Conservation (phyloP, 179 eudicot genomes). For the Vitellaria paradoxa region DNA sequence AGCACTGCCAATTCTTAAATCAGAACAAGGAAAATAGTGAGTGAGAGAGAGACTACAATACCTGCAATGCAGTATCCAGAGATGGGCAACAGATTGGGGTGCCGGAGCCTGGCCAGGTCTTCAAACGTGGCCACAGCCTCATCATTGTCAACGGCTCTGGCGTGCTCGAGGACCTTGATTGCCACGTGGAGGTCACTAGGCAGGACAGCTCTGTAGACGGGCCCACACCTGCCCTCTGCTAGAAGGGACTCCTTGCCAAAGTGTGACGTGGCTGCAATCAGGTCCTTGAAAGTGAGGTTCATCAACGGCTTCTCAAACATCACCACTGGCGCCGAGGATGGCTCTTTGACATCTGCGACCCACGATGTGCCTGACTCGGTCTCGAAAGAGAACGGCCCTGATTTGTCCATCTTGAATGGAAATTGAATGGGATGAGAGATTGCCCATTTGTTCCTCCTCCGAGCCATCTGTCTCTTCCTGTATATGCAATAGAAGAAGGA, state of each 20-base stretch:
- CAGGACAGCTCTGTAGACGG: constrained; percentile 80
- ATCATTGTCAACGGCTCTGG: constrained; percentile 45
- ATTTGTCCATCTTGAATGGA: constrained; percentile 57
- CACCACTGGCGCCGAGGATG: constrained; percentile 66
- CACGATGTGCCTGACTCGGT: constrained; percentile 83
- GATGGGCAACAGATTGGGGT: constrained; percentile 83
- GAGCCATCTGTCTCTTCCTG: constrained; percentile 36
- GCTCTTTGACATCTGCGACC: constrained; percentile 73
- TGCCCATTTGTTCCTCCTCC: constrained; percentile 53
- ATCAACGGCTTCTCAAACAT: constrained; percentile 98
- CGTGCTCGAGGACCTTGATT: constrained; percentile 75
- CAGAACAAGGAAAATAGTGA: neutral
- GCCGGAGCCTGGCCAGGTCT: constrained; percentile 56
- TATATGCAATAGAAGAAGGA: constrained; percentile 19
- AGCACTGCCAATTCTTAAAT: no score
- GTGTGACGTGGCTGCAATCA: constrained; percentile 82
- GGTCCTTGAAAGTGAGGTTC: constrained; percentile 81
- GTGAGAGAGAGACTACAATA: constrained; percentile 13
- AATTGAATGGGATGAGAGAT: constrained; percentile 64
- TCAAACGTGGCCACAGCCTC: constrained; percentile 65
- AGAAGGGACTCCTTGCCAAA: constrained; percentile 83
- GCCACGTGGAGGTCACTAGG: constrained; percentile 97
- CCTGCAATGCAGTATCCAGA: constrained; percentile 98
- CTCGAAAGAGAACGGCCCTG: constrained; percentile 88
- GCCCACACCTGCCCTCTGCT: constrained; percentile 84